These are phyloP conservation scores for Sugiyamaella pinicola DNA, from an alignment of 1,139 yeast species.

Conservation along the genomic window DNA sequence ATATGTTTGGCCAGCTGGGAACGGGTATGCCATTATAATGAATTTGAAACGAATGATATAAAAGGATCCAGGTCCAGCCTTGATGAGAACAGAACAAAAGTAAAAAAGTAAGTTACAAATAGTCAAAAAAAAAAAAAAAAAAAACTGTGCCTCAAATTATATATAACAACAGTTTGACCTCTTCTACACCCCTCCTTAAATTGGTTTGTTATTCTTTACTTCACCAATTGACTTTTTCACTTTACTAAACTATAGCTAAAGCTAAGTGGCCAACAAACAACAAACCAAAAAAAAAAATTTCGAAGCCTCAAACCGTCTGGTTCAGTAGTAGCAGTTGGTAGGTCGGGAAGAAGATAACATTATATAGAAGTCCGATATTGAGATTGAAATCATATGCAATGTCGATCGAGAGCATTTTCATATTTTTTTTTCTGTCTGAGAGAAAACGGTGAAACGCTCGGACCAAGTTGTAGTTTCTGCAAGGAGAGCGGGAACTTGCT, in stretches of 20 bases:
- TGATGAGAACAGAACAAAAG: too few relatives aligned
- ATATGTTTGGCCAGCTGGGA: conserved; percentile 3
- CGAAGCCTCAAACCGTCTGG: neutral
- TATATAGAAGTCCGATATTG: neutral
- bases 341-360: neutral
- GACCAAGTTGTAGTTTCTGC: neutral
- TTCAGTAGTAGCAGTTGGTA: too few relatives aligned
- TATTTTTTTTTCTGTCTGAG: neutral
- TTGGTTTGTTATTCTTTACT: conserved; percentile 2
- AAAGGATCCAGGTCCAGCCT: conserved; percentile 13
- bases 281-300: conserved; percentile 2
- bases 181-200: neutral
- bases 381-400: neutral
- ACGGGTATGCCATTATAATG: conserved; percentile 7
- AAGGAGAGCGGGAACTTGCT: neutral
- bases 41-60: neutral
- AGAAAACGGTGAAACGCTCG: neutral
- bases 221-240: conserved; percentile 6
- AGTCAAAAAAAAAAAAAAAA: too few relatives aligned
- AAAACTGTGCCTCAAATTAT: too few relatives aligned
- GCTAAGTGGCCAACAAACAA: neutral
- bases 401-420: neutral
- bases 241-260: neutral
- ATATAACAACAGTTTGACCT: neutral
- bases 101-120: too few relatives aligned